Base-by-base conservation (phyloP, 768 basidiomycete genomes). In the Chalciporus piperatus region DNA sequence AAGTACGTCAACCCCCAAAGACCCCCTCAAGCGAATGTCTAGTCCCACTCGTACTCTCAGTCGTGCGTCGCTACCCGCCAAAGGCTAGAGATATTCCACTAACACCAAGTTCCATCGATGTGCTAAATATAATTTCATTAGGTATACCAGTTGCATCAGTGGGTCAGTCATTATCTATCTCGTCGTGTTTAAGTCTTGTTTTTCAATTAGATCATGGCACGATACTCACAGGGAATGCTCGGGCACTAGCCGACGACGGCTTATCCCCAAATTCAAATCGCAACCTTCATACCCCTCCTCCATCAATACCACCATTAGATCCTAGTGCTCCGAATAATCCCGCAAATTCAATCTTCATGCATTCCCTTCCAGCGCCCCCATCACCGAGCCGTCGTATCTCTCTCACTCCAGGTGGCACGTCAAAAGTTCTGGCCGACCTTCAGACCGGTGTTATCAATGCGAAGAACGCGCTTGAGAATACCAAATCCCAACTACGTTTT, bases 341-440 rank as follows among this genome's bases (percentile, higher is more conserved):
- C 4, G 50, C 62, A 10, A 57, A 66, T 16, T 60, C 70, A 9
- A 68, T 71, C 17, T 66, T 73, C 20, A 74, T 77, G 8, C 52
- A 63, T 25, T 62, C 72, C 4, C 69, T 78, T 1, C 74, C 72
- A 48, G 76, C 78, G 6, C 80, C 72, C 9, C 51, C 65, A 10
- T 76, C 74, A 17, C 74, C 85, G n/a, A 78, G 75, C 9, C 78
- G 85, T 43, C 67, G 79, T 10, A 76, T 72, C 44, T 79, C 88
- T 4, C 73, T 89, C 41, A 83, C 85, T 13, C 85, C 88, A 1
- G 87, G 84, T 2, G 87, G 86, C 8, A 93, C 90, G 10, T 92
- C 92, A 14, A 92, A 89, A 62, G 92, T 95, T 22, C 75, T 95
- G 48, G 89, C 89, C 2, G 90, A 92, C 67, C 77, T 95, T 19